Evolutionary conservation across 73 alveolate genomes (phyloP).

Genomic region (Diophrys appendiculata): DNA sequence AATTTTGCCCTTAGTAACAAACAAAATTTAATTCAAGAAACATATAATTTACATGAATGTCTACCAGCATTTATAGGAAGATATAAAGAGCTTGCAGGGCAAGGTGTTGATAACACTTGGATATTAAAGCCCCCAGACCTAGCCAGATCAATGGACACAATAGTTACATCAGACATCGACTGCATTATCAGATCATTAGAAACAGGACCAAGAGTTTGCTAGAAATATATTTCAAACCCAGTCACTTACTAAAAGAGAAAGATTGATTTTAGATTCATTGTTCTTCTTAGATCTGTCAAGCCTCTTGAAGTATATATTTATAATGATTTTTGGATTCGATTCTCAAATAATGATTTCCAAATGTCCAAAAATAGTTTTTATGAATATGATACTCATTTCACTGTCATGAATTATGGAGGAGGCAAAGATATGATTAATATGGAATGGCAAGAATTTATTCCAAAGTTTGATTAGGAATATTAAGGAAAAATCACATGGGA

Average conservation of each 20-base stretch:
- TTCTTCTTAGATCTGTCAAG: slow-evolving; percentile 75
- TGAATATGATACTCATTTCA: slow-evolving; percentile 93
- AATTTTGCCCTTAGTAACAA: slow-evolving; percentile 41
- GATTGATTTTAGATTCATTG: slow-evolving; percentile 92
- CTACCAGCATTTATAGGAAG: slow-evolving; percentile 94
- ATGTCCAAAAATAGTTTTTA: slow-evolving; percentile 62
- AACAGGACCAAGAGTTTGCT: slow-evolving; percentile 96
- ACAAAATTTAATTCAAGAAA: slow-evolving; percentile 64
- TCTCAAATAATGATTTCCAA: slow-evolving; percentile 80
- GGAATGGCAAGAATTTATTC: slow-evolving; percentile 49
- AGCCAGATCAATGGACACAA: slow-evolving; percentile 93
- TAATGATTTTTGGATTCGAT: slow-evolving; percentile 90
- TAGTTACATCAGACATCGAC: slow-evolving; percentile 85
- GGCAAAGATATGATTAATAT: slow-evolving; percentile 63
- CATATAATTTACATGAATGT: slow-evolving; percentile 77
- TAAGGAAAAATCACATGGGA: slow-evolving; percentile 59
- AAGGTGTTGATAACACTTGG: slow-evolving; percentile 88
- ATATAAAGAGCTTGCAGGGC: slow-evolving; percentile 61
- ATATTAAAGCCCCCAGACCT: slow-evolving; percentile 90
- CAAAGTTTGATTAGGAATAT: slow-evolving; percentile 63
- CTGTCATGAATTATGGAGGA: slow-evolving; percentile 92
- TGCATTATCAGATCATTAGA: slow-evolving; percentile 82
- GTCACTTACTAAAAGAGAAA: slow-evolving; percentile 67
- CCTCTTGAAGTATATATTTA: slow-evolving; percentile 90
- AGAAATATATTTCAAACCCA: slow-evolving; percentile 88